A percentile compares a stretch with the other conserved stretches of the same genome.
Conservation (phyloP, 83 land plant species). For the Thuja plicata region DNA sequence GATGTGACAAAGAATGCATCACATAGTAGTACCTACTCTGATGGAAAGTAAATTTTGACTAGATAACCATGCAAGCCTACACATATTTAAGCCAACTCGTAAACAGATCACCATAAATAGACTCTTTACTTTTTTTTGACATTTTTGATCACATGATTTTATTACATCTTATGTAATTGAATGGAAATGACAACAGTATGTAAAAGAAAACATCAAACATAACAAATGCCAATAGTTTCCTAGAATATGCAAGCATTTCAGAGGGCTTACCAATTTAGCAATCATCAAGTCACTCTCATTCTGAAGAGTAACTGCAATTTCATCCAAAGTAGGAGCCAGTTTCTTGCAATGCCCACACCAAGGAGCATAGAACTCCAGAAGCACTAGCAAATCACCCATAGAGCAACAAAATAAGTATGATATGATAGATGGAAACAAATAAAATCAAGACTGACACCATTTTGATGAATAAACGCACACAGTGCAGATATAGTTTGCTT, state of each 20-base stretch:
- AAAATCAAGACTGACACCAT: background rate
- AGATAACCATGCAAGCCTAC: background rate
- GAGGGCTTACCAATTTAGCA: constrained; percentile 68
- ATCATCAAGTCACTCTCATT: constrained; percentile 62
- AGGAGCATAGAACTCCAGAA: constrained; percentile 87
- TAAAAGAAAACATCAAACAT: background rate
- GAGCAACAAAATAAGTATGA: background rate
- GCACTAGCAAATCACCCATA: constrained; percentile 25
- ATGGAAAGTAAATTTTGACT: background rate
- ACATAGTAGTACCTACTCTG: background rate
- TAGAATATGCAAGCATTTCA: background rate
- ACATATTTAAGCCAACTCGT: background rate
- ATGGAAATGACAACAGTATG: background rate
- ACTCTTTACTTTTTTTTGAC: no score
- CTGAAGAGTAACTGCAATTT: constrained; percentile 69
- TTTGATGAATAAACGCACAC: background rate
- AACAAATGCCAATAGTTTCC: background rate
- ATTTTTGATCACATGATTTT: background rate
- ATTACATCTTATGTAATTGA: background rate
- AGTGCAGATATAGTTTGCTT: background rate
- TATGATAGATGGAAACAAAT: background rate
- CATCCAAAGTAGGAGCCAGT: constrained; percentile 76
- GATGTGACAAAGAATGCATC: background rate
- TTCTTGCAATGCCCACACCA: constrained; percentile 96
- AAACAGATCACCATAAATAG: background rate